Base-by-base conservation (phyloP, 2,329 filamentous ascomycete species). In the Ustulina deusta region DNA sequence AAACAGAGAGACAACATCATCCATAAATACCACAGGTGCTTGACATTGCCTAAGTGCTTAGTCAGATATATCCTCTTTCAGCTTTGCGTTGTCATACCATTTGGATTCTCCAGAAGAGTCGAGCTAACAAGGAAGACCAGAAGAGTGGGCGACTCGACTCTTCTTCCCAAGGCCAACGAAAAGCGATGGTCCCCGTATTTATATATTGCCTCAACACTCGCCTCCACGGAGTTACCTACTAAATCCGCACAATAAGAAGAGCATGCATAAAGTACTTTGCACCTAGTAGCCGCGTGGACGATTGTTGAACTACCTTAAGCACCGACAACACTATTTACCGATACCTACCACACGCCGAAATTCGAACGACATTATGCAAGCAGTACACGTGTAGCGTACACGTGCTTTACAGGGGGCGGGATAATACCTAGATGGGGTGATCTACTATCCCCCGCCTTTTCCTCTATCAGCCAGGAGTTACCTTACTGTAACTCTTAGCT, bases 31-130 rank as follows among this genome's bases (percentile, higher is more conserved):
- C 42, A 32, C 9, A 6, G 20, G 20, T n/a, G 40, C 36, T 62
- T 44, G 27, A 44, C 20, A 34, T 38, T 36, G 25, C 25, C n/a
- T 42, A 34, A 36, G 36, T 55, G 49, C 49, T 62, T 55, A 62
- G 32, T 38, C n/a, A 56, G 32, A n/a, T 17, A 6, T 32, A 5
- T 40, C 6, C 15, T 55, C 7, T 13, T 29, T 56, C 54, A 5
- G 11, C 22, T 34, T 36, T 6, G 7, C 32, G 15, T 48, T 49
- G 32, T 20, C 9, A 20, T 49, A 17, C 10, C 22, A 56, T 48
- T n/a, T 46, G 3, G 22, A 11, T 32, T 51, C 10, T 32, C 34
- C 11, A 10, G n/a, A 27, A 38, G 27, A 57, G 29, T 46, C 17
- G 40, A 55, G 51, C 11, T 15, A 52, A 15, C 1, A 61, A 15